Base-by-base conservation (phyloP, 2,329 filamentous ascomycete genomes). In the Bisporella sp. region DNA sequence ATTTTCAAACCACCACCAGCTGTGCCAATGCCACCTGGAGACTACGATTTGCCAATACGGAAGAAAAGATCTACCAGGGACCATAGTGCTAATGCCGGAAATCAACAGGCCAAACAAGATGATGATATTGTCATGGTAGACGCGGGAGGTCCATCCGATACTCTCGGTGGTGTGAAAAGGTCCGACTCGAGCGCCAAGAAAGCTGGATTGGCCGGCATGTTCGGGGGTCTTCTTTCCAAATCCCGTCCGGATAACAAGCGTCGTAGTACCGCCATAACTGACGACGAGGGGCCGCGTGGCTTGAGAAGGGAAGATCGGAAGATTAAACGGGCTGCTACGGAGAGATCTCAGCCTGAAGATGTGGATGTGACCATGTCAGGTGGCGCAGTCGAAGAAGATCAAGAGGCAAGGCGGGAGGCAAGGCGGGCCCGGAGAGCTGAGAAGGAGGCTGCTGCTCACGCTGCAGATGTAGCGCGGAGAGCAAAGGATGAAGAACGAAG, bases 131-230 rank as follows among this genome's bases (percentile, higher is more conserved):
- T 79, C 46, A 76, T 83, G 73, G 72, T 78, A 40, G 76, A 84
- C 56, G 67, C 66, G 30, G 67, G 66, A 43, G 74, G 76, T 31
- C 68, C 76, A 4, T 72, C 78, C 35, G 62, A 64, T 33, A 55
- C 53, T 33, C 40, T 50, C 13, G 49, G 55, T 37, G 51, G 53
- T 41, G 60, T 82, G 44, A 81, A 78, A 62, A 78, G 84, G 45
- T 78, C 81, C 37, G 79, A 76, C 57, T 84, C 84, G 4, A 77
- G 71, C 48, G 73, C 81, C 3, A 84, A 79, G 64, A 85, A 82
- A 62, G 68, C 73, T 62, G 77, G 75, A 4, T 66, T 84, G 29
- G 72, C 76, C 30, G 76, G 79, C 31, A 71, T 89, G 5, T 82
- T 90, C 57, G 80, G 81, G 46, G 79, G 79, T 31, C 65, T 84